Evolutionary conservation across 2,329 filamentous ascomycete species (phyloP), one percentile per base, ranked within the genome.

Genomic region (Phialocephala subalpina): DNA sequence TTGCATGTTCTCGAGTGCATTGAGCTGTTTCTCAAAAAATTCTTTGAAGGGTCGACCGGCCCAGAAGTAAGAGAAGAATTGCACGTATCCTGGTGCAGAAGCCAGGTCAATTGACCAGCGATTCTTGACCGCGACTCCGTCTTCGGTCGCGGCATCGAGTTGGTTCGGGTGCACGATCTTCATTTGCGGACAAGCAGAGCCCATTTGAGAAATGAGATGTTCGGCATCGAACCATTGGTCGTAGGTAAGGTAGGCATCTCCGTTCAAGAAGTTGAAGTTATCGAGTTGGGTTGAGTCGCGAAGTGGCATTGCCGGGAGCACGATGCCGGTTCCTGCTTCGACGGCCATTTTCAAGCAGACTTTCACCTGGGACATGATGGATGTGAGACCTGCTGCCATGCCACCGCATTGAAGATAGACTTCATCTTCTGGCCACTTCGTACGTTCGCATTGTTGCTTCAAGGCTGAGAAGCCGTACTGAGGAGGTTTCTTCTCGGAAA

Each of bases 341-440:
- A 77, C 56, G 55, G 77, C 77, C 75, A 78, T 78, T 67, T 79
- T 78, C 36, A 78, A 65, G 63, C 77, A 79, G 27, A 75, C 73
- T 68, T 77, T 78, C 52, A 79, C 64, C 66, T 78, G 75, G 7
- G 75, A 77, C 60, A 79, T 72, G 60, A 79, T 76, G 38, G 69
- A 71, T 6, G 77, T 78, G 56, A 79, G 68, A 29, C 77, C 77
- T 11, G 75, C 75, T 20, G 70, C 61, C 59, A 79, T 78, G 40
- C 70, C 73, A 18, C 65, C 73, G 66, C 77, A 79, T 62, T 76
- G 68, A 27, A 79, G 61, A 58, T 76, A 79, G 5, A 75, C 73
- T 42, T 73, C 71, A 42, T 78, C 70, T 27, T 69, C 67, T 8
- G 67, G 57, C 72, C 75, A 77, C 60, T 66, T 62, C 4, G 69